Percentiles rank a stretch among this genome's conserved stretches.
Conservation (phyloP, 1,139 yeast species). For the Groenewaldozyma sp. region DNA sequence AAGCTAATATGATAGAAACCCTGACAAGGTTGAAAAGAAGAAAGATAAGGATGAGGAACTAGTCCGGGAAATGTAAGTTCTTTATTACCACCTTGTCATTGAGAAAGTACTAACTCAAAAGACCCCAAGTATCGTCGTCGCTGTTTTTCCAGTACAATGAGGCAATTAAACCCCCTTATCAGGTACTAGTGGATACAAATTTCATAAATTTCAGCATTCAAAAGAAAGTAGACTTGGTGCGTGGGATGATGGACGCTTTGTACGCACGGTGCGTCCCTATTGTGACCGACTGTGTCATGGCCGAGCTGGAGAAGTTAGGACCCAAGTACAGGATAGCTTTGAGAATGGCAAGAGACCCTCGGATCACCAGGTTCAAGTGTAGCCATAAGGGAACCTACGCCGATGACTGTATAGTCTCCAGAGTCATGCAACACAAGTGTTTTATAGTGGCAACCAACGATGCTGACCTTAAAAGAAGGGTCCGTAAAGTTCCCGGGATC, state of each 20-base stretch:
- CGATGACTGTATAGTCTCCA: slow-evolving; percentile 88
- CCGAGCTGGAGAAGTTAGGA: slow-evolving; percentile 92
- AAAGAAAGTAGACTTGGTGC: slow-evolving; percentile 82
- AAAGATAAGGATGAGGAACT: slow-evolving; percentile 78
- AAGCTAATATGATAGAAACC: slow-evolving; percentile 22
- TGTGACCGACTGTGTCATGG: slow-evolving; percentile 95
- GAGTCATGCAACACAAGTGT: slow-evolving; percentile 94
- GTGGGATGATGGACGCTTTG: slow-evolving; percentile 93
- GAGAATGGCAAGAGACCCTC: slow-evolving; percentile 85
- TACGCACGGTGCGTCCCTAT: slow-evolving; percentile 94
- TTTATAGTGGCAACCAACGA: slow-evolving; percentile 96
- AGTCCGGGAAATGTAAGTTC: slow-evolving; percentile 49
- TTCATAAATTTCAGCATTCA: slow-evolving; percentile 93
- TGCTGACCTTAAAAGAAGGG: slow-evolving; percentile 91
- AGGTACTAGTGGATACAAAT: slow-evolving; percentile 89
- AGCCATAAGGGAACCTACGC: slow-evolving; percentile 96
- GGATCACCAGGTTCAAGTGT: slow-evolving; percentile 79
- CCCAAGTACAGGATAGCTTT: slow-evolving; percentile 90
- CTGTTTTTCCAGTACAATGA: slow-evolving; percentile 89
- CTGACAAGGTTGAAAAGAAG: slow-evolving; percentile 30
- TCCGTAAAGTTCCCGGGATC: slow-evolving; percentile 93
- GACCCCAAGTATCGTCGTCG: slow-evolving; percentile 95
- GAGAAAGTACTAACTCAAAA: slow-evolving; percentile 6
- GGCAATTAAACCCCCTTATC: slow-evolving; percentile 94
- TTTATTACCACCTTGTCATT: background rate